Base-by-base conservation (phyloP, 2,329 filamentous ascomycete species). In the Diaporthe humulicola region DNA sequence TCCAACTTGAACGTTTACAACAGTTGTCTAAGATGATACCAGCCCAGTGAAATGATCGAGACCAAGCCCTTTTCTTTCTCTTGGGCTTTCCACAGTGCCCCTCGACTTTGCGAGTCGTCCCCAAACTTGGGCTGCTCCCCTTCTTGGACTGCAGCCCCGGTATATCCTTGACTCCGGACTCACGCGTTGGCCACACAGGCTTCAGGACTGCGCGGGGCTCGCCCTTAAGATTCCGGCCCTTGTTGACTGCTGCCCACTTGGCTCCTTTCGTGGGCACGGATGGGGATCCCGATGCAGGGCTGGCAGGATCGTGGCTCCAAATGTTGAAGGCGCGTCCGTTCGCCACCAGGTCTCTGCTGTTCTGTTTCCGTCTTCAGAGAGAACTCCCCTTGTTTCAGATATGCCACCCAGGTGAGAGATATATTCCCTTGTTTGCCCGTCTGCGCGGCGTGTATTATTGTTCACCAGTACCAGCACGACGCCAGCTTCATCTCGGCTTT, bases 401-500 rank as follows among this genome's bases (percentile, higher is more conserved):
- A 40, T 28, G 33, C 1, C 14, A 4, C 4, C 10, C 8, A 9
- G 1, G 6, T 10, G 1, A 4, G 2, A 28, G 15, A 4, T n/a
- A 1, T 5, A n/a, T 22, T 15, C n/a, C 28, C 8, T 52, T 52
- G n/a, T 5, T n/a, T 52, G 10, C 48, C n/a, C n/a, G 12, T 15
- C 2, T 15, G 12, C n/a, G 4, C 22, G 9, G 0, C 25, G 8
- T 4, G 8, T 33, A 30, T 15, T 6, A 3, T 56, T 56, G n/a
- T 30, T 14, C 0, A 33, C 2, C 3, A n/a, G 3, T 28, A 30
- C 36, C 19, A 25, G 15, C 3, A 19, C 4, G 4, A 17, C 1
- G 8, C 5, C 10, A 15, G 1, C 17, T 67, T 76, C 74, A 76
- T 54, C 30, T 76, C 19, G 70, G 70, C 38, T 64, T 72, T 56